Percentiles rank a stretch among this genome's conserved stretches.
These are phyloP conservation scores for Botryobasidium botryosum DNA, from an alignment of 768 basidiomycete species.

Conservation along the genomic window DNA sequence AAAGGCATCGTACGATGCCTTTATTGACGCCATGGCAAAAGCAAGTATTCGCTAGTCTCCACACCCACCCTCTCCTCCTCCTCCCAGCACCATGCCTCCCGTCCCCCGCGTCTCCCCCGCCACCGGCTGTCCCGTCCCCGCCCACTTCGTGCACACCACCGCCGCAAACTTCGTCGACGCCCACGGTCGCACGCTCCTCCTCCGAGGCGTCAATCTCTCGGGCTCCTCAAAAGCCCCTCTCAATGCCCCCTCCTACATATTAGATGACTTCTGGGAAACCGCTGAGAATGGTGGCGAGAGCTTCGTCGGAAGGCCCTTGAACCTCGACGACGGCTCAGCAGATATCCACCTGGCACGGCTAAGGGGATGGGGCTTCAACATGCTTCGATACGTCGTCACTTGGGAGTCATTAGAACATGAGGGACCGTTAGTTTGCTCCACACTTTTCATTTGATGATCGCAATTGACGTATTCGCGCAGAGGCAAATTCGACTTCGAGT, in stretches of 20 bases:
- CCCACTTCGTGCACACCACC: constrained; percentile 45
- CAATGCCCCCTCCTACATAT: constrained; percentile 44
- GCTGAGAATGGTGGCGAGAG: constrained; percentile 46
- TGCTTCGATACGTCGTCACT: constrained; percentile 63
- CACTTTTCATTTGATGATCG: background rate
- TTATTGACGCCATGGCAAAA: too few relatives aligned
- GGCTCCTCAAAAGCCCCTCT: constrained; percentile 76
- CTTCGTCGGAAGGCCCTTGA: constrained; percentile 65
- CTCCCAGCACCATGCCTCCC: constrained; percentile 28
- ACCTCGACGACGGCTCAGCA: constrained; percentile 69
- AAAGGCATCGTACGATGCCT: too few relatives aligned
- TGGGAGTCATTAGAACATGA: constrained; percentile 93
- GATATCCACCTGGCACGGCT: constrained; percentile 77
- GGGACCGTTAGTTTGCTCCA: constrained; percentile 62
- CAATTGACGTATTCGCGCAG: constrained; percentile 24
- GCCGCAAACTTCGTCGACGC: constrained; percentile 57
- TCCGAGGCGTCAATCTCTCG: constrained; percentile 91
- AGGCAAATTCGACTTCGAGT: constrained; percentile 77
- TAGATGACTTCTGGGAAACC: constrained; percentile 67
- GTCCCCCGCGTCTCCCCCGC: constrained; percentile 42
- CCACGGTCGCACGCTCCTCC: constrained; percentile 54
- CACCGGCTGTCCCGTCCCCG: constrained; percentile 31
- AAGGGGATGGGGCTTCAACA: constrained; percentile 85
- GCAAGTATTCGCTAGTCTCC: too few relatives aligned
- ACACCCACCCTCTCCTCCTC: too few relatives aligned